Percentiles rank a stretch among this genome's conserved stretches.
phyloP scores from a whole-genome alignment of 495 filamentous ascomycete species.

The Ramalina peruviana region DNA sequence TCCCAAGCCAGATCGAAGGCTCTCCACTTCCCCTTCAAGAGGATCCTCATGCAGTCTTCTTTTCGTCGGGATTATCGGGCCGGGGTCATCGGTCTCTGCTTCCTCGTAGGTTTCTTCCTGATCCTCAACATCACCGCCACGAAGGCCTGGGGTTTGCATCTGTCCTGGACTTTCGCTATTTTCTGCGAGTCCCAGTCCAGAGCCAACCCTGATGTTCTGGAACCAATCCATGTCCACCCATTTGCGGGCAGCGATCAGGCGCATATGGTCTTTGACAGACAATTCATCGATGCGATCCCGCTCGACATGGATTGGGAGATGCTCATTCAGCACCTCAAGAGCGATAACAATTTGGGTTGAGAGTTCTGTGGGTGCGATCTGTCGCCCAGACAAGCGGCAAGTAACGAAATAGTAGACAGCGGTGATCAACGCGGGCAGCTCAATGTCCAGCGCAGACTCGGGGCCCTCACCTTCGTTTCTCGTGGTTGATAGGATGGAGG shows the following conservation, averaged over 20 bases:
- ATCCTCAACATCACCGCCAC: not conserved
- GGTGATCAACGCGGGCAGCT: conserved; percentile 42
- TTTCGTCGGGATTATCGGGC: not conserved
- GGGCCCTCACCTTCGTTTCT: not conserved
- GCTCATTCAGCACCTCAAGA: conserved; percentile 22
- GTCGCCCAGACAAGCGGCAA: conserved; percentile 27
- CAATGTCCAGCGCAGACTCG: conserved; percentile 9
- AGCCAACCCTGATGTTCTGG: conserved; percentile 34
- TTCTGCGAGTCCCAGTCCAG: conserved; percentile 18
- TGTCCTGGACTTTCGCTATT: conserved; percentile 24
- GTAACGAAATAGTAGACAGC: conserved; percentile 52
- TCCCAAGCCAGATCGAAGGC: conserved; percentile 42
- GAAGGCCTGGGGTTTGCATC: not conserved
- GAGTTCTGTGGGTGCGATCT: conserved; percentile 24
- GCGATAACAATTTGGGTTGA: conserved; percentile 28
- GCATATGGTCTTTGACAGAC: conserved; percentile 47
- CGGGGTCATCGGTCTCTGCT: not conserved
- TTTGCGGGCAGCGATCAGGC: conserved; percentile 37
- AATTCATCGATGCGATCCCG: conserved; percentile 25
- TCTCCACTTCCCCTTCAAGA: conserved; percentile 7
- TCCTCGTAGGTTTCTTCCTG: not conserved
- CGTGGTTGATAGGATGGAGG: conserved; percentile 21
- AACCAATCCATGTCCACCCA: conserved; percentile 65
- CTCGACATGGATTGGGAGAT: conserved; percentile 22
- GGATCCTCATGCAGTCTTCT: not conserved